Base-by-base conservation (phyloP, 2,329 filamentous ascomycete genomes). In the Lachnellula cervina region DNA sequence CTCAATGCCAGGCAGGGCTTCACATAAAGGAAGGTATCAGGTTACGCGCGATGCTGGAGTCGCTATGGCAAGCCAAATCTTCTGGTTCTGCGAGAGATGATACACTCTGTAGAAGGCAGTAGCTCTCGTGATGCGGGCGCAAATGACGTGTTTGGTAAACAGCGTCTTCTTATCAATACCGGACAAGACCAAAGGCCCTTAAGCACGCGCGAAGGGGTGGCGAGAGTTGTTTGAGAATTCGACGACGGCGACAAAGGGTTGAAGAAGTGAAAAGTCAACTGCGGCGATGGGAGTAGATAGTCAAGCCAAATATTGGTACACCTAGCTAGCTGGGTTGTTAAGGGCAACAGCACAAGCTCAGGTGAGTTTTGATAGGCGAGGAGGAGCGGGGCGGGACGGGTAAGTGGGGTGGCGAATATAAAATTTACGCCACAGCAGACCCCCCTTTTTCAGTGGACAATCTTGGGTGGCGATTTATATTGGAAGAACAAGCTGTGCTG, bases 81-180 rank as follows among this genome's bases (percentile, higher is more conserved):
- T 38, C 37, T 38, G 37, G 5, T 17, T 21, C 42, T 17, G 11
- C 13, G 17, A 25, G 5, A 47, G 37, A 19, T 4, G 8, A 32
- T n/a, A 32, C 4, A 13, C 28, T 32, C 28, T 32, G 25, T 43
- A 19, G 16, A n/a, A 17, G 16, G 21, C n/a, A 23, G 19, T 21
- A 47, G 53, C 42, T 50, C 52, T 32, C 48, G 28, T 37, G 25
- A 16, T 32, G 40, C 19, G 11, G 43, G 13, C 45, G 52, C 35
- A 23, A 42, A 50, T 52, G 49, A 52, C 49, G 54, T 32, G 28
- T 56, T 42, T 21, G 14, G 23, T 47, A 47, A 47, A n/a, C 21
- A 47, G n/a, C 25, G 44, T 34, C 13, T 25, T 17, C 44, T 25
- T 32, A 32, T 32, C 28, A 32, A 32, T 13, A 32, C 13, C 13